Evolutionary conservation across 352 stramenopile species (phyloP).

Genomic region (Pythium sukuiense): DNA sequence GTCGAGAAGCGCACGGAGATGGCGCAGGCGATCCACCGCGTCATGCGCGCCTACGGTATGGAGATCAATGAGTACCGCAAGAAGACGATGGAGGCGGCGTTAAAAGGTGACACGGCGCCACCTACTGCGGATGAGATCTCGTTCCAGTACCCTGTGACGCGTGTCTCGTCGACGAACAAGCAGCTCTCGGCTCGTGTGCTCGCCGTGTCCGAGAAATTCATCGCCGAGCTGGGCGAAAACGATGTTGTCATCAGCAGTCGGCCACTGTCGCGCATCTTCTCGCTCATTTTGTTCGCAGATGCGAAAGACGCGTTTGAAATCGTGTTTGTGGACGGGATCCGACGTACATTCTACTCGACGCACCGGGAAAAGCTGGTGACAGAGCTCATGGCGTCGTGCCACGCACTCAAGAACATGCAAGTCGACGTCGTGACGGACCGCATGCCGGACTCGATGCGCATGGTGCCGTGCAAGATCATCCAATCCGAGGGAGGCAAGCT

Average conservation of each 20-base stretch:
- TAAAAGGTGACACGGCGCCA: slow-evolving; percentile 42
- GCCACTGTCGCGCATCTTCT: slow-evolving; percentile 69
- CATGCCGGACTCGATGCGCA: slow-evolving; percentile 54
- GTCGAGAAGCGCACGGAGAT: slow-evolving; percentile 66
- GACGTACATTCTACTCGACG: slow-evolving; percentile 61
- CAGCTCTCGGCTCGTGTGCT: slow-evolving; percentile 43
- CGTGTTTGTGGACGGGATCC: slow-evolving; percentile 72
- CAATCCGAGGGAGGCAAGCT: slow-evolving; percentile 62
- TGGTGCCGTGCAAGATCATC: slow-evolving; percentile 78
- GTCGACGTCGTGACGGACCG: slow-evolving; percentile 56
- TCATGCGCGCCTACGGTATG: slow-evolving; percentile 80
- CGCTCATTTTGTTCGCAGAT: slow-evolving; percentile 64
- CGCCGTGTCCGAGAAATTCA: slow-evolving; percentile 67
- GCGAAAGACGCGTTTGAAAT: slow-evolving; percentile 69
- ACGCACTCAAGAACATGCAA: slow-evolving; percentile 69
- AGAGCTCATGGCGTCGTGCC: slow-evolving; percentile 72
- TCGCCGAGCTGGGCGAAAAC: slow-evolving; percentile 57
- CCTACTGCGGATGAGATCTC: slow-evolving; percentile 38
- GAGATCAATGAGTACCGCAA: slow-evolving; percentile 84
- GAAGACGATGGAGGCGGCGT: slow-evolving; percentile 66
- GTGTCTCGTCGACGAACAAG: slow-evolving; percentile 50
- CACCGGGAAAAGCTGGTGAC: slow-evolving; percentile 77
- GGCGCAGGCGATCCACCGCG: slow-evolving; percentile 60
- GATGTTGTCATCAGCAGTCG: slow-evolving; percentile 66
- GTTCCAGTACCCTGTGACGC: slow-evolving; percentile 71